A percentile compares a stretch with the other conserved stretches of the same genome.
phyloP scores from a whole-genome alignment of 2,329 filamentous ascomycete genomes.

The Colletotrichum tropicale region DNA sequence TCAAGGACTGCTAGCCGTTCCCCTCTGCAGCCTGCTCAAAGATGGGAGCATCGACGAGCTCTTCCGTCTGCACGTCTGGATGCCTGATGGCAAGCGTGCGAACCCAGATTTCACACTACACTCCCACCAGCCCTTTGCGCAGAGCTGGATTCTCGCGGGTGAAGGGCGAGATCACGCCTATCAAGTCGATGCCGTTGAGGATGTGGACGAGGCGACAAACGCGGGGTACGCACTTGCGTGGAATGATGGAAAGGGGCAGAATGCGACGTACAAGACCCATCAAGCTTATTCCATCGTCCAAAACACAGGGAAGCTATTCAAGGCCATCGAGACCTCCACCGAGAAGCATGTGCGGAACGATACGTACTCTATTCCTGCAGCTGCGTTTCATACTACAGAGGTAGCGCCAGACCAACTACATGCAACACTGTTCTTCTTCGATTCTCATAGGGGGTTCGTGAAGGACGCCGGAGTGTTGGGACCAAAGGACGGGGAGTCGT shows the following conservation, averaged over 20 bases:
- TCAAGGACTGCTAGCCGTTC: slow-evolving; percentile 37
- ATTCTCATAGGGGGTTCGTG: slow-evolving; percentile 33
- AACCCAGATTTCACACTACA: slow-evolving; percentile 30
- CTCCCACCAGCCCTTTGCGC: slow-evolving; percentile 36
- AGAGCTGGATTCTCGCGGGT: slow-evolving; percentile 41
- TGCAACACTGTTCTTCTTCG: slow-evolving; percentile 40
- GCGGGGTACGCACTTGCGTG: slow-evolving; percentile 31
- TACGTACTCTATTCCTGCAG: slow-evolving; percentile 34
- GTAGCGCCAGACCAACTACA: slow-evolving; percentile 32
- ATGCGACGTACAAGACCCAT: slow-evolving; percentile 27
- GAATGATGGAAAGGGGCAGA: slow-evolving; percentile 25
- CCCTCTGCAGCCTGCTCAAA: slow-evolving; percentile 36
- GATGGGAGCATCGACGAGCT: slow-evolving; percentile 37
- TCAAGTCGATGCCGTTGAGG: slow-evolving; percentile 23
- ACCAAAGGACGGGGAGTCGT: slow-evolving; percentile 26
- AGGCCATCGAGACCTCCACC: background rate
- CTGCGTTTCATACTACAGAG: slow-evolving; percentile 29
- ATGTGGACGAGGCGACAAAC: slow-evolving; percentile 28
- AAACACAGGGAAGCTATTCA: slow-evolving; percentile 27
- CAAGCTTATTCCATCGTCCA: slow-evolving; percentile 26
- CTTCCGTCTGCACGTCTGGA: slow-evolving; percentile 38
- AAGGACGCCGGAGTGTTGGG: slow-evolving; percentile 34
- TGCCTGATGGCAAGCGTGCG: slow-evolving; percentile 33
- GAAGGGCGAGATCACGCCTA: slow-evolving; percentile 33
- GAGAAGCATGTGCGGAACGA: slow-evolving; percentile 21